These are phyloP conservation scores for Solanum chacoense DNA, from an alignment of 305 asterid species.

Conservation along the genomic window DNA sequence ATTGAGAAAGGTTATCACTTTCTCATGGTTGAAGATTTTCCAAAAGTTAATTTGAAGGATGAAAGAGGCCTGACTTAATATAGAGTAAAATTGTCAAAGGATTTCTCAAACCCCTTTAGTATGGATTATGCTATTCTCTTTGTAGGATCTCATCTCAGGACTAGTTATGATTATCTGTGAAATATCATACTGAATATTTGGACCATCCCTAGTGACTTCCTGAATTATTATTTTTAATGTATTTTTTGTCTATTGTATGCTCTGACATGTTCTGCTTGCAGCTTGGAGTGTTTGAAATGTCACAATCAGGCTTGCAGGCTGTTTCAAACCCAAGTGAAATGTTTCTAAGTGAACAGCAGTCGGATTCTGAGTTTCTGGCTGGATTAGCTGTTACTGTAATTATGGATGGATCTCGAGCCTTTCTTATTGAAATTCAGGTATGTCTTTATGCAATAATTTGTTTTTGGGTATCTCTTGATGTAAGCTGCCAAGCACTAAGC, in stretches of 20 bases:
- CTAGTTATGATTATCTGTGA: not conserved
- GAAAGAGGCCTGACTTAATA: not conserved
- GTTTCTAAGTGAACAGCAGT: conserved; percentile 67
- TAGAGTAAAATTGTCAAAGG: not conserved
- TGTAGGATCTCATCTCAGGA: not conserved
- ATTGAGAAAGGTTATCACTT: not conserved
- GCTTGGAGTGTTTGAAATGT: conserved; percentile 96
- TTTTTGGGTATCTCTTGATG: not conserved
- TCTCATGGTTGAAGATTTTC: not conserved
- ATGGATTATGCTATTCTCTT: not conserved
- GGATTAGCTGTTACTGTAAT: conserved; percentile 87
- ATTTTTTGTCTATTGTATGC: not conserved
- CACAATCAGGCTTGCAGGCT: conserved; percentile 61
- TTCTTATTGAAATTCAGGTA: conserved; percentile 84
- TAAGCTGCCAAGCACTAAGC: not conserved
- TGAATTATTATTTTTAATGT: not conserved
- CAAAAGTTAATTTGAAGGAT: not conserved
- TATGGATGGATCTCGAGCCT: conserved; percentile 87
- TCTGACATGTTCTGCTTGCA: conserved; percentile 25
- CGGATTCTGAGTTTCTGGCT: conserved; percentile 72
- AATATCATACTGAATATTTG: not conserved
- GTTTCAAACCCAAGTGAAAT: conserved; percentile 84
- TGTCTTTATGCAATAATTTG: not conserved
- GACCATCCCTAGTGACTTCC: not conserved
- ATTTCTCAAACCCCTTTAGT: not conserved